Evolutionary conservation across 108 stramenopile genomes (phyloP), one percentile per base, ranked within the genome.

Genomic region (Mediolabrus comicus): DNA sequence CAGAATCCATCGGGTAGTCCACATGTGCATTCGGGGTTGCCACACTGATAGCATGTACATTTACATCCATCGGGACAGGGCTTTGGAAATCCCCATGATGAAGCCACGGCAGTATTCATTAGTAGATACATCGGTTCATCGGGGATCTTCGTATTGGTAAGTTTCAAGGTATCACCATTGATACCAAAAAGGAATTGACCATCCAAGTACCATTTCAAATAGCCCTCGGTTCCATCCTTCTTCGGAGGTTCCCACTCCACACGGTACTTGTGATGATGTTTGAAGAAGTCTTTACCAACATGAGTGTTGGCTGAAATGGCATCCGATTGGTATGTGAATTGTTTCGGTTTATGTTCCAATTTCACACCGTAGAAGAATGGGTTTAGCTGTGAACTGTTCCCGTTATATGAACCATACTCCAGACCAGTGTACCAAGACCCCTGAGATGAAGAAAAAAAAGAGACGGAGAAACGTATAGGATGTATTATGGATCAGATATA

Each of bases 301-400:
- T 86, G 82, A 9, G 78, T 74, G 65, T 95, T 95, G 27, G 94
- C 91, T 0, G 91, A 92, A 10, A 95, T 67, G 9, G 94, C 91
- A 79, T 95, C 94, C 3, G 94, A 84, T 60, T 91, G 90, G 66
- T 95, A 95, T 8, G 89, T 89, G 39, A 86, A 84, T 4, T 63
- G 29, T 52, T 90, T 88, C 3, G 87, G 85, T 65, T 88, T 73
- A 64, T 92, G 92, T 13, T 81, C 72, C 4, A 95, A 68, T 11
- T 80, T 91, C 4, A 90, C 89, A 16, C 94, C 94, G 60, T 95
- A 95, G 65, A 95, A 95, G 86, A 93, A 95, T 17, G 87, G 87
- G 79, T 95, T 95, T 60, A 95, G 64, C 53, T 83, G 78, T 36
- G 91, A 88, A 65, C 19, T 41, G 62, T 85, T 91, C n/a, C 79